phyloP scores from a whole-genome alignment of 179 eudicot genomes.

The Nepenthes alata region DNA sequence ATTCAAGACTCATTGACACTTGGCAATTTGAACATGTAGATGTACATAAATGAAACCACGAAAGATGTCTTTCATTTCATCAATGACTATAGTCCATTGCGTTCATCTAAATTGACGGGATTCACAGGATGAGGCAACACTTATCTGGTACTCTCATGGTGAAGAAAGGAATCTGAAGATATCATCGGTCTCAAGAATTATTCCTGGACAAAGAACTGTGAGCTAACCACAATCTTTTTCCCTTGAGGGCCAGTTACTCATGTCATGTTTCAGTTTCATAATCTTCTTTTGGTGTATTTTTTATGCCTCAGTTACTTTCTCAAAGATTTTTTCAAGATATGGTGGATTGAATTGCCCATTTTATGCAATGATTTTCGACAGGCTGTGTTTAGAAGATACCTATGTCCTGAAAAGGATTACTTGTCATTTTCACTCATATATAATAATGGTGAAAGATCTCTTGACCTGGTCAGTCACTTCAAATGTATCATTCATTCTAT shows the following conservation, averaged over 20 bases:
- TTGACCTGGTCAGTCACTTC: slow-evolving; percentile 60
- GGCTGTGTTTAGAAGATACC: slow-evolving; percentile 75
- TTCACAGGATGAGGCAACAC: slow-evolving; percentile 65
- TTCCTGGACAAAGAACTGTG: slow-evolving; percentile 93
- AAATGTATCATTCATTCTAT: not conserved
- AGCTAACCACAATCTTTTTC: slow-evolving; percentile 29
- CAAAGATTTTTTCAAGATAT: not conserved
- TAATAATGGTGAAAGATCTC: slow-evolving; percentile 84
- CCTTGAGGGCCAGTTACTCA: not conserved
- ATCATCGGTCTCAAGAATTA: slow-evolving; percentile 49
- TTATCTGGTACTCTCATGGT: slow-evolving; percentile 82
- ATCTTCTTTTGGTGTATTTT: not conserved
- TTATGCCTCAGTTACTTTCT: not conserved
- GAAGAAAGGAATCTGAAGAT: slow-evolving; percentile 62
- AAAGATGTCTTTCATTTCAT: not conserved
- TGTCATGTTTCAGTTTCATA: not conserved
- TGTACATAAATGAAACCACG: no score
- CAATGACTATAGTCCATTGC: not conserved
- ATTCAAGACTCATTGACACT: not conserved
- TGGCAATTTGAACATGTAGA: not conserved
- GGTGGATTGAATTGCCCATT: not conserved
- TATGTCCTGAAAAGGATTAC: slow-evolving; percentile 88
- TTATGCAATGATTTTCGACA: slow-evolving; percentile 14
- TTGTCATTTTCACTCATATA: slow-evolving; percentile 85
- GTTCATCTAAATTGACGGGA: not conserved